Evolutionary conservation across 2,329 filamentous ascomycete species (phyloP).

Genomic region (Hysterium pulicare): DNA sequence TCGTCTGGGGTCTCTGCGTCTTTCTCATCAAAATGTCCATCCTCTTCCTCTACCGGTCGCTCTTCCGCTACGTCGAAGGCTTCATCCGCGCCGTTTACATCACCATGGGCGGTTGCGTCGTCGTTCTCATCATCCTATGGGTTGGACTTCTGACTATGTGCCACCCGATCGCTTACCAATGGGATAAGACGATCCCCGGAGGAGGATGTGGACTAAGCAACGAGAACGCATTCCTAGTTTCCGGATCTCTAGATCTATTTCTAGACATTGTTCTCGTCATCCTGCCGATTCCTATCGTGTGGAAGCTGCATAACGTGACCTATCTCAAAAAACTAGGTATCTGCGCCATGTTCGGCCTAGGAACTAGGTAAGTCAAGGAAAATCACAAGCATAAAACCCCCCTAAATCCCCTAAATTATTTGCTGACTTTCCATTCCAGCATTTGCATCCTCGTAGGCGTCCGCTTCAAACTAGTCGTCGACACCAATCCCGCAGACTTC

Average conservation of each 20-base stretch:
- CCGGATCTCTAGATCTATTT: neutral
- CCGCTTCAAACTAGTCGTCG: slow-evolving; percentile 1
- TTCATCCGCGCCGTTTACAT: slow-evolving; percentile 1
- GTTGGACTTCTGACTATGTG: neutral
- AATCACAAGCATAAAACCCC: neutral
- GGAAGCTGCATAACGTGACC: slow-evolving; percentile 1
- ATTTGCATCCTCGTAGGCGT: neutral
- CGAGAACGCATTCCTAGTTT: neutral
- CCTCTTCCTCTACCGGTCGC: neutral
- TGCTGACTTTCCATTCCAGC: neutral
- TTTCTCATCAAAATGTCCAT: neutral
- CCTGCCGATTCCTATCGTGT: slow-evolving; percentile 1
- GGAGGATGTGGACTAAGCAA: neutral
- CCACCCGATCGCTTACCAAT: neutral
- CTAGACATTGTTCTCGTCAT: neutral
- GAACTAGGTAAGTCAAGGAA: neutral
- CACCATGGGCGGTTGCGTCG: neutral
- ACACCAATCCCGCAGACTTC: neutral
- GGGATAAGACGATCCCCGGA: neutral
- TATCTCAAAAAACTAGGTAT: neutral
- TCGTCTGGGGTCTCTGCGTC: neutral
- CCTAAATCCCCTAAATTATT: neutral
- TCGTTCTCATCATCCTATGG: neutral
- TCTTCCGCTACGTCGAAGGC: neutral
- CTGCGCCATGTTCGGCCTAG: slow-evolving; percentile 1